phyloP scores from a whole-genome alignment of 2,329 filamentous ascomycete genomes.

The Truncatella angustata region DNA sequence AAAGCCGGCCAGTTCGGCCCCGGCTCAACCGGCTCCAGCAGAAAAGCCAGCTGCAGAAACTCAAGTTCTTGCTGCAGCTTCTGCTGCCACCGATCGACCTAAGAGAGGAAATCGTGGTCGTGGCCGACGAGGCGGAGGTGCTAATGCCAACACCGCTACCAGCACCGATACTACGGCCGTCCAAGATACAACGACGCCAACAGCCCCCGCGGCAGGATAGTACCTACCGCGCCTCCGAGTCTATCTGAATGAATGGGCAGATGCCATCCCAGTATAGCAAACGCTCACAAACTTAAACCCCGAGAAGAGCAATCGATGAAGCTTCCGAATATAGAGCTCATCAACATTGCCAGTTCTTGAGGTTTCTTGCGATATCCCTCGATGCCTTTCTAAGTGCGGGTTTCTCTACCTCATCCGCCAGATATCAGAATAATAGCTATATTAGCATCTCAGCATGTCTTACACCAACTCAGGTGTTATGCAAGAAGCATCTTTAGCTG shows the following conservation, averaged over 20 bases:
- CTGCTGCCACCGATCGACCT: constrained; percentile 21
- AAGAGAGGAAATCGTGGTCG: constrained; percentile 29
- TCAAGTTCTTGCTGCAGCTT: not conserved
- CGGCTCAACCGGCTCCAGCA: constrained; percentile 7
- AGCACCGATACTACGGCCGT: not conserved
- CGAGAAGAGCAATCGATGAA: no score
- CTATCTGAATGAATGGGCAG: not conserved
- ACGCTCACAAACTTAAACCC: no score
- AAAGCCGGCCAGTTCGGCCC: constrained; percentile 22
- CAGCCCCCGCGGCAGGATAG: not conserved
- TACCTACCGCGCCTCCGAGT: not conserved
- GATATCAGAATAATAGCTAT: no score
- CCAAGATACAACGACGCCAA: not conserved
- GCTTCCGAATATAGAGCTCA: no score
- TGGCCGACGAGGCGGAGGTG: constrained; percentile 25
- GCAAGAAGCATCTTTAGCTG: no score
- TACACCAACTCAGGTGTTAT: no score
- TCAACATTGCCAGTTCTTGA: no score
- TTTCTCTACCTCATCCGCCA: no score
- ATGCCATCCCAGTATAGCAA: not conserved
- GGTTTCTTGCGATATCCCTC: no score
- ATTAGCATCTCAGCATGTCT: no score
- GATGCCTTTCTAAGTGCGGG: no score
- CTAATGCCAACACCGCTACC: constrained; percentile 6
- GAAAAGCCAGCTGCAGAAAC: constrained; percentile 14